Evolutionary conservation across 805 yeast genomes (phyloP).

Genomic region (Henningerozyma blattae): DNA sequence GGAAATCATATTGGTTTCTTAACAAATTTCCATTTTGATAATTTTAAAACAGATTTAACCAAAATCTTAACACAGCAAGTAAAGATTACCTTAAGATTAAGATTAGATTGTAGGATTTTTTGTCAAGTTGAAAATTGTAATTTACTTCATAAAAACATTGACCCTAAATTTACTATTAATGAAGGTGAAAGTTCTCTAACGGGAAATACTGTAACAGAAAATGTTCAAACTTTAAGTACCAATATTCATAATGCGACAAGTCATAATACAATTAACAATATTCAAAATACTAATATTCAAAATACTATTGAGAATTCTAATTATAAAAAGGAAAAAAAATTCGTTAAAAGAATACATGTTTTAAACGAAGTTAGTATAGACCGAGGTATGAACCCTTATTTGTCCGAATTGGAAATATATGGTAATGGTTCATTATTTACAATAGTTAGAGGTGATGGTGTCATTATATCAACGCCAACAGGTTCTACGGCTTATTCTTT

Average conservation of each 20-base stretch:
- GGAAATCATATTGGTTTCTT: slow-evolving; percentile 80
- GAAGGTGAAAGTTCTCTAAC: too few species aligned
- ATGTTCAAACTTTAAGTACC: too few species aligned
- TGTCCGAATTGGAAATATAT: slow-evolving; percentile 75
- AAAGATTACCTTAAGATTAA: slow-evolving; percentile 68
- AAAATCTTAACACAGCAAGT: slow-evolving; percentile 57
- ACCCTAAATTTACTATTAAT: too few species aligned
- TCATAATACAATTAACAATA: background rate
- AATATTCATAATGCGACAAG: slow-evolving; percentile 7
- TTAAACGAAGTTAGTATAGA: slow-evolving; percentile 83
- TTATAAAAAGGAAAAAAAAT: slow-evolving; percentile 27
- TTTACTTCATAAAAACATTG: too few species aligned
- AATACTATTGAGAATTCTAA: slow-evolving; percentile 17
- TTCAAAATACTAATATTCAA: slow-evolving; percentile 6
- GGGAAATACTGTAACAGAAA: too few species aligned
- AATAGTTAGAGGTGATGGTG: slow-evolving; percentile 86
- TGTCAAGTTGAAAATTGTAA: too few species aligned
- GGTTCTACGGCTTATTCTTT: slow-evolving; percentile 93
- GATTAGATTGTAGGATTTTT: slow-evolving; percentile 69
- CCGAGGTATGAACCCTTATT: slow-evolving; percentile 86
- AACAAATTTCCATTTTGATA: slow-evolving; percentile 70
- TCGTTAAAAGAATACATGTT: slow-evolving; percentile 52
- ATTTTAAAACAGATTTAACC: slow-evolving; percentile 47
- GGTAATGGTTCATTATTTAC: slow-evolving; percentile 80
- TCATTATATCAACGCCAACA: slow-evolving; percentile 85